A percentile compares a stretch with the other conserved stretches of the same genome.
These are phyloP conservation scores for Fusarium gaditjirri DNA, from an alignment of 2,329 filamentous ascomycete species.

Conservation along the genomic window DNA sequence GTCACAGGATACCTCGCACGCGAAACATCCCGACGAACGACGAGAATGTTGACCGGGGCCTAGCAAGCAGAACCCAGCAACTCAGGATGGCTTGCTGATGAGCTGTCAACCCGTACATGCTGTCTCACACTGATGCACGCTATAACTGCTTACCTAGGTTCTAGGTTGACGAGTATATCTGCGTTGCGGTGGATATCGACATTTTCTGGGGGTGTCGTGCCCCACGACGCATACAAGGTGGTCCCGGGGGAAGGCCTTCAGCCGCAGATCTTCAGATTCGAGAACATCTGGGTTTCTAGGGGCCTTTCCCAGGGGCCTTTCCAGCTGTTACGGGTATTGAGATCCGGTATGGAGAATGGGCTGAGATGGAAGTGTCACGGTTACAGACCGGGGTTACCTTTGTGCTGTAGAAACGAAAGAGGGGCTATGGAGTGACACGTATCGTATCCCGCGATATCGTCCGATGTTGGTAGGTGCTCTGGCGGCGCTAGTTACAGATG, in stretches of 20 bases:
- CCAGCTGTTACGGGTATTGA: conserved; percentile 16
- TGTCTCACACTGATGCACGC: conserved; percentile 41
- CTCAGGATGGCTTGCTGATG: conserved; percentile 31
- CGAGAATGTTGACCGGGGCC: conserved; percentile 1
- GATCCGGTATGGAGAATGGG: conserved; percentile 31
- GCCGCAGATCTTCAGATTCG: conserved; percentile 19
- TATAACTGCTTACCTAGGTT: conserved; percentile 10
- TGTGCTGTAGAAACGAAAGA: conserved; percentile 5
- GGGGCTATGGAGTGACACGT: conserved; percentile 34
- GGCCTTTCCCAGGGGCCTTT: conserved; percentile 1
- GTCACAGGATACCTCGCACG: conserved; percentile 12
- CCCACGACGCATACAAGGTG: neutral
- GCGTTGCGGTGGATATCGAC: conserved; percentile 19
- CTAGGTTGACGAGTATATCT: conserved; percentile 3
- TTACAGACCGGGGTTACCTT: conserved; percentile 12
- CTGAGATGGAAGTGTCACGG: conserved; percentile 15
- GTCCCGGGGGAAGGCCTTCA: neutral
- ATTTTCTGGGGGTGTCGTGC: conserved; percentile 22
- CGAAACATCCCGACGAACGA: conserved; percentile 33
- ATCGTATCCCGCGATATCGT: conserved; percentile 42
- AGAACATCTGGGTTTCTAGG: conserved; percentile 27
- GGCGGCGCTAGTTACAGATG: conserved; percentile 30
- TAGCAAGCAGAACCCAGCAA: conserved; percentile 25
- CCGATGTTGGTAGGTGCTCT: conserved; percentile 42
- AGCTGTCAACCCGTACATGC: conserved; percentile 30